phyloP scores from a whole-genome alignment of 306 rosid species.

The Morella rubra region DNA sequence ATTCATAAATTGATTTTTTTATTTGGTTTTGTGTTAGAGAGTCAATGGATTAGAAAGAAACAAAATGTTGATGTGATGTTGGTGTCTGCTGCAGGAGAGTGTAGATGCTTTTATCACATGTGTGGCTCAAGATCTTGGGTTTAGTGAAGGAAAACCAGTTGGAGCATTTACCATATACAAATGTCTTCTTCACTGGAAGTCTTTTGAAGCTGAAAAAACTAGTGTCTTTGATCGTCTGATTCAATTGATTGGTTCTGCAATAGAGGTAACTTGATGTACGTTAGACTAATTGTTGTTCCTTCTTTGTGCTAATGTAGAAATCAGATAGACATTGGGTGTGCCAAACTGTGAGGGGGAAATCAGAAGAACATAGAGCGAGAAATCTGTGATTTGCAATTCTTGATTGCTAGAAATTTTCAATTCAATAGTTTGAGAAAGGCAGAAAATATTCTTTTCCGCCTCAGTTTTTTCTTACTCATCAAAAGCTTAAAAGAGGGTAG shows the following conservation, averaged over 20 bases:
- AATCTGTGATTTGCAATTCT: not conserved
- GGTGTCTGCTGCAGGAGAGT: conserved; percentile 61
- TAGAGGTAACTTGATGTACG: conserved; percentile 57
- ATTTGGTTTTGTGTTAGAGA: conserved; percentile 18
- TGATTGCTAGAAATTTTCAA: not conserved
- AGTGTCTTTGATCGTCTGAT: conserved; percentile 88
- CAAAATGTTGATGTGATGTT: conserved; percentile 9
- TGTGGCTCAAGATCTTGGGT: conserved; percentile 65
- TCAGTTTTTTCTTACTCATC: not conserved
- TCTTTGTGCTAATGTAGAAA: not conserved
- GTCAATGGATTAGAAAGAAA: not conserved
- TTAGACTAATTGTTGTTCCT: not conserved
- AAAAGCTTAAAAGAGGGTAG: not conserved
- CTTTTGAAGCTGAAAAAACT: conserved; percentile 90
- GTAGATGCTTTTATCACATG: conserved; percentile 70
- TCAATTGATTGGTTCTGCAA: conserved; percentile 76
- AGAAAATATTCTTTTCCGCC: not conserved
- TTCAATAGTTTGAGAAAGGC: not conserved
- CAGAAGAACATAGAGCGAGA: not conserved
- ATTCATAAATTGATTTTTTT: conserved; percentile 20
- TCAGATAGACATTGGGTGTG: not conserved
- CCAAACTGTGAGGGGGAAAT: not conserved
- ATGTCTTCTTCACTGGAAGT: conserved; percentile 83
- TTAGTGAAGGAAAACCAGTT: conserved; percentile 81
- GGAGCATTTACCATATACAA: conserved; percentile 78